A percentile compares a stretch with the other conserved stretches of the same genome.
Conservation (phyloP, 208 protist genomes). For the Jaenimonas drosophilae region DNA sequence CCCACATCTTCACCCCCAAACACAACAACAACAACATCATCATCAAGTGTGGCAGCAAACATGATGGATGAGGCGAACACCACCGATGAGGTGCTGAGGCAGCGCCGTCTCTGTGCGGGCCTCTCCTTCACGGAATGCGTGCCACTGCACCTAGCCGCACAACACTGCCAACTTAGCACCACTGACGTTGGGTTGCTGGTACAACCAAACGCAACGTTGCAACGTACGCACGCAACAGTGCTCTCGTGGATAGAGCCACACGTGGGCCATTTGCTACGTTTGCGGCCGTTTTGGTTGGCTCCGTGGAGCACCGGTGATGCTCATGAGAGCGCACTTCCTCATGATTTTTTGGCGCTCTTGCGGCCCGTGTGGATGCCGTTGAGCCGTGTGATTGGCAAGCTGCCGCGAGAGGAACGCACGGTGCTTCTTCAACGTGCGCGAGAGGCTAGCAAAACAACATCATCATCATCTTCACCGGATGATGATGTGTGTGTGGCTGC, state of each 20-base stretch:
- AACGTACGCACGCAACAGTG: background rate
- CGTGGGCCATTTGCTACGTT: conserved; percentile 16
- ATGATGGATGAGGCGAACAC: too few species aligned
- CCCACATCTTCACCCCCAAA: too few species aligned
- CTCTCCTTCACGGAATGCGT: too few species aligned
- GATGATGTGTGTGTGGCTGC: background rate
- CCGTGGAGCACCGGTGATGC: conserved; percentile 40
- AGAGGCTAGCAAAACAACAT: too few species aligned
- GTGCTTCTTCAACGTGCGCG: background rate
- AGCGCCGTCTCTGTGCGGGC: too few species aligned
- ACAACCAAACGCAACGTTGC: too few species aligned
- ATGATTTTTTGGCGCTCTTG: conserved; percentile 17
- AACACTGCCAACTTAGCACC: too few species aligned
- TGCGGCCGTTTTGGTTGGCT: conserved; percentile 66
- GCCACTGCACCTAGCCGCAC: too few species aligned
- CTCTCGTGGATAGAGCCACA: background rate
- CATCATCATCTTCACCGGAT: background rate
- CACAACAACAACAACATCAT: too few species aligned
- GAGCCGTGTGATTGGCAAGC: conserved; percentile 20
- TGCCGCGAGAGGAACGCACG: conserved; percentile 7
- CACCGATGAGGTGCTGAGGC: too few species aligned
- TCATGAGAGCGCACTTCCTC: conserved; percentile 9
- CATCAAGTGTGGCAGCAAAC: too few species aligned
- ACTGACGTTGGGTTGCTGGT: too few species aligned
- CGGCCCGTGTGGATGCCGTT: conserved; percentile 52